Evolutionary conservation across 2,329 filamentous ascomycete genomes (phyloP), one percentile per base, ranked within the genome.

Genomic region (Cadophora luteo-olivacea): DNA sequence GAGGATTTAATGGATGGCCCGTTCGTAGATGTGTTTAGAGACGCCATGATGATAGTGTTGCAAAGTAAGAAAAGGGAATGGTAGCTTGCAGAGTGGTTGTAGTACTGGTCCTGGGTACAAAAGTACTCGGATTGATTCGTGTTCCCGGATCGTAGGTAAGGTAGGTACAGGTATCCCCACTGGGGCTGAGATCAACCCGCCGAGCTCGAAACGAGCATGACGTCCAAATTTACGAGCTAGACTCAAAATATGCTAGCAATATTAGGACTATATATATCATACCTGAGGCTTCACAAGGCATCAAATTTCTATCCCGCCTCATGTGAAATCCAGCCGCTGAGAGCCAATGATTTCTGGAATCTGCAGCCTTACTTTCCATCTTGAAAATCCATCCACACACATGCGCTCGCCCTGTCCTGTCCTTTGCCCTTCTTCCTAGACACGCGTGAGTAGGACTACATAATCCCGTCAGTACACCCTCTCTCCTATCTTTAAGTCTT

Each of bases 1-100:
- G 91, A 93, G 82, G 90, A 93, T 82, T 91, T 92, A 76, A 98
- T 97, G 69, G 89, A 93, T 72, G 91, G 89, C 14, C 92, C 92
- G 79, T 94, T 92, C 78, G 87, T 88, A 72, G 92, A 94, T 65
- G 93, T 85, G 77, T 94, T 94, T 74, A 94, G 84, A 69, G 92
- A 92, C 70, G 92, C 90, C 92, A 96, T 96, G 19, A 58, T 49
- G 58, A 19, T 49, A 58, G 61, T 14, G 62, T 24, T 62, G 49
- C 51, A 60, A 64, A 66, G 52, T 19, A 57, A 49, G 24, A 41
- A 54, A 64, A 29, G 32, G 51, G 32, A 62, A 66, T 51, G 4
- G 54, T 36, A 68, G 45, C 36, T 49, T 65, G 62, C 51, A 67
- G 38, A 33, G 38, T 29, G 36, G 49, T 65, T 49, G 38, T 49